phyloP scores from a whole-genome alignment of 2,329 filamentous ascomycete genomes.

The Alternaria atra region DNA sequence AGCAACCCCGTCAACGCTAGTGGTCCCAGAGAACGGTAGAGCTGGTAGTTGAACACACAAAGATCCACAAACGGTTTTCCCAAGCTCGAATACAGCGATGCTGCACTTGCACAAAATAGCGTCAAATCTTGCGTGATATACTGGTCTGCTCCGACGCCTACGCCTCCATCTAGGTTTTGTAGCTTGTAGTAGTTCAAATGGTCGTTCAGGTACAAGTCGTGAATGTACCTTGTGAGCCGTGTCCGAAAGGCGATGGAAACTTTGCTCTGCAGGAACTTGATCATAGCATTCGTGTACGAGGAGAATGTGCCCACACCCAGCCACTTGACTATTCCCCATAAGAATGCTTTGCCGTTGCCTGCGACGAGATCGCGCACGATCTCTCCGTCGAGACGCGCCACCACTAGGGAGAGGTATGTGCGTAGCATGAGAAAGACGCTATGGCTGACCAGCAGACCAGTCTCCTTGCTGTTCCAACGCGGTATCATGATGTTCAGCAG shows the following conservation, averaged over 20 bases:
- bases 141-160: constrained; percentile 91
- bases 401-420: constrained; percentile 92
- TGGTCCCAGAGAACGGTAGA: constrained; percentile 89
- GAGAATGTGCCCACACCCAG: constrained; percentile 91
- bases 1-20: constrained; percentile 85
- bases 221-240: constrained; percentile 92
- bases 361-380: constrained; percentile 97
- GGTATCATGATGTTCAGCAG: constrained; percentile 98
- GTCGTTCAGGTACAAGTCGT: constrained; percentile 94
- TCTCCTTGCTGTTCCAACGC: constrained; percentile 94
- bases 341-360: constrained; percentile 86
- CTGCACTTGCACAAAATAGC: constrained; percentile 90
- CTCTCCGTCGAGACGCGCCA: constrained; percentile 91
- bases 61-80: constrained; percentile 99
- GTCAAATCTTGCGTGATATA: constrained; percentile 98
- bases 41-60: constrained; percentile 96
- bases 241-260: constrained; percentile 98
- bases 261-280: constrained; percentile 97
- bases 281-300: constrained; percentile 98
- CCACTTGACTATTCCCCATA: constrained; percentile 93
- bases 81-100: constrained; percentile 91
- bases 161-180: constrained; percentile 88
- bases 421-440: constrained; percentile 87
- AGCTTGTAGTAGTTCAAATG: constrained; percentile 97
- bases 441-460: constrained; percentile 87